These are phyloP conservation scores for Alternaria consortialis DNA, from an alignment of 2,329 filamentous ascomycete genomes.

Conservation along the genomic window DNA sequence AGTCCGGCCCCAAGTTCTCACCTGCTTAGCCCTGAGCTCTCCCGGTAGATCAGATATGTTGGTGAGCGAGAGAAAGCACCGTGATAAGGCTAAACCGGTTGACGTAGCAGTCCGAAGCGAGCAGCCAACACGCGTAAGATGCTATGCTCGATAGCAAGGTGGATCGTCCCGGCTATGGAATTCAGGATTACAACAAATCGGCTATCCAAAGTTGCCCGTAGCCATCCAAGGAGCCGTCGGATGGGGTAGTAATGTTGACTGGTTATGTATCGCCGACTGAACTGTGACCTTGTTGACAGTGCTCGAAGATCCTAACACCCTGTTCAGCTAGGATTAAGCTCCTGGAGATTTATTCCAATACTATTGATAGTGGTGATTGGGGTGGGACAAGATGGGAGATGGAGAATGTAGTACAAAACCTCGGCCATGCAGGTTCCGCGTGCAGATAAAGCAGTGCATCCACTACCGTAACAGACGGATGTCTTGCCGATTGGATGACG, in stretches of 20 bases:
- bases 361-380: slow-evolving; percentile 39
- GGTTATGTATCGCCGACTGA: slow-evolving; percentile 35
- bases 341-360: slow-evolving; percentile 43
- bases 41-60: slow-evolving; percentile 8
- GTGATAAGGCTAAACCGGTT: slow-evolving; percentile 4
- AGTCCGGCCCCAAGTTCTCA: slow-evolving; percentile 4
- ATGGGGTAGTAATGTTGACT: slow-evolving; percentile 36
- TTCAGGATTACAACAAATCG: slow-evolving; percentile 21
- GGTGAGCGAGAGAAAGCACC: slow-evolving; percentile 16
- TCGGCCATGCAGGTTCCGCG: slow-evolving; percentile 35
- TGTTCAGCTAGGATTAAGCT: slow-evolving; percentile 30
- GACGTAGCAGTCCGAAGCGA: slow-evolving; percentile 19
- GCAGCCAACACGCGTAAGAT: slow-evolving; percentile 21
- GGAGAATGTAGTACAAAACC: slow-evolving; percentile 41
- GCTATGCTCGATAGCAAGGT: slow-evolving; percentile 23
- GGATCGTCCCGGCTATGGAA: slow-evolving; percentile 30
- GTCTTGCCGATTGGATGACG: slow-evolving; percentile 32
- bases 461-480: slow-evolving; percentile 11
- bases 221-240: slow-evolving; percentile 32
- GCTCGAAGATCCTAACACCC: slow-evolving; percentile 24
- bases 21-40: slow-evolving; percentile 10
- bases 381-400: slow-evolving; percentile 44
- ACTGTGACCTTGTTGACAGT: slow-evolving; percentile 34
- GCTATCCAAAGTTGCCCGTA: slow-evolving; percentile 27
- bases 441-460: slow-evolving; percentile 35